A percentile compares a stretch with the other conserved stretches of the same genome.
phyloP scores from a whole-genome alignment of 257 asterid genomes.

The Solanum appendiculatum region DNA sequence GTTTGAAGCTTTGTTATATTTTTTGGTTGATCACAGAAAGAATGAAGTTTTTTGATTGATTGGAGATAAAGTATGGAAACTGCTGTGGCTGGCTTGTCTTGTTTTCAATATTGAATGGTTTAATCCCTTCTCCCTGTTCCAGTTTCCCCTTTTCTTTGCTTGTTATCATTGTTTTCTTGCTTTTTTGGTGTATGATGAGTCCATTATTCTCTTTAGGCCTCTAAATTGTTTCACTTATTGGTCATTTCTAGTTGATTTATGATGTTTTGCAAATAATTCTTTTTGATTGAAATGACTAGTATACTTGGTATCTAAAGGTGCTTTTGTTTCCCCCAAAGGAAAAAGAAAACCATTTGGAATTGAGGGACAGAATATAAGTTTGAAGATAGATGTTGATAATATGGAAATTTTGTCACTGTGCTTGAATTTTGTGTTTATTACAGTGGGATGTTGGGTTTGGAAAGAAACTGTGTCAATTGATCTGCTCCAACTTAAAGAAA shows the following conservation, averaged over 20 bases:
- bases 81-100: slow-evolving; percentile 24
- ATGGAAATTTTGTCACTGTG: not conserved
- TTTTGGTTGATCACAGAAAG: slow-evolving; percentile 8
- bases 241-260: not conserved
- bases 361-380: not conserved
- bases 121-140: not conserved
- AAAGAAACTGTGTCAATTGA: not conserved
- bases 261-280: not conserved
- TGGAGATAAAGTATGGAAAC: slow-evolving; percentile 21
- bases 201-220: not conserved
- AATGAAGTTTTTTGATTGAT: not conserved
- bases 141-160: not conserved
- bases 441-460: not conserved
- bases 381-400: not conserved
- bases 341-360: not conserved
- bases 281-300: not conserved
- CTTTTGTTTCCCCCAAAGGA: not conserved
- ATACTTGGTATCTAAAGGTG: not conserved
- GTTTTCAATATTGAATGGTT: slow-evolving; percentile 40
- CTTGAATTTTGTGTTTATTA: not conserved
- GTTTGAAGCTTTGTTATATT: not conserved
- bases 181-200: not conserved
- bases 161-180: not conserved
- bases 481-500: not conserved
- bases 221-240: not conserved